Evolutionary conservation across 352 stramenopile genomes (phyloP), one percentile per base, ranked within the genome.

Genomic region (Phytopythium chamaehyphon): DNA sequence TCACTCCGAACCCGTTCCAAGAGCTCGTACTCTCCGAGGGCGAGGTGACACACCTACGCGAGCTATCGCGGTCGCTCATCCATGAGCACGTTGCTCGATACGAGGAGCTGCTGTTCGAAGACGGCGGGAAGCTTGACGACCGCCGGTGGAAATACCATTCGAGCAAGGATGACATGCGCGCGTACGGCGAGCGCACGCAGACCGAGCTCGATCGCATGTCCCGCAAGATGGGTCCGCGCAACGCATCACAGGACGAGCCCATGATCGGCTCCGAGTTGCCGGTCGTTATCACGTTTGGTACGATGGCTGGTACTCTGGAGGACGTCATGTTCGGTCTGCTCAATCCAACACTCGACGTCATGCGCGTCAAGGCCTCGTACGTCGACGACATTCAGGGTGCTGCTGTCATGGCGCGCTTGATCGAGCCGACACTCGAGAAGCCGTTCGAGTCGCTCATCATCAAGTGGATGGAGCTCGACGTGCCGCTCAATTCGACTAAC

Each of bases 1-100:
- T 70, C 50, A 61, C 51, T 0, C 19, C 33, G 21, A 70, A 55
- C 15, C 62, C 58, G 50, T 66, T 70, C 54, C 49, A 57, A 18
- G 47, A 58, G 26, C 53, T 70, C 44, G 50, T 36, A 18, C 54
- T 70, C 28, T 66, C 54, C 36, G 65, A 61, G 53, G 54, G 46
- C 10, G 62, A 70, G 21, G 45, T 59, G 10, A 47, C 47, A 35
- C 62, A 64, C 12, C 50, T 70, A 9, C 57, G 66, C 15, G 54
- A 55, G 9, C 33, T 70, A 40, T 59, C 62, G 31, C 62, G 66
- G n/a, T 61, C 62, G 11, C 58, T 70, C 33, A 55, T 70, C 36
- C 53, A 47, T 8, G 62, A 66, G 24, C 65, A 70, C 18, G 37
- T 70, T 10, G 53, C 53, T 6, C 63, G 71, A 22, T 83, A 71